Conservation (phyloP, 1,139 yeast genomes). For the Protomyces lactucae-debilis region DNA sequence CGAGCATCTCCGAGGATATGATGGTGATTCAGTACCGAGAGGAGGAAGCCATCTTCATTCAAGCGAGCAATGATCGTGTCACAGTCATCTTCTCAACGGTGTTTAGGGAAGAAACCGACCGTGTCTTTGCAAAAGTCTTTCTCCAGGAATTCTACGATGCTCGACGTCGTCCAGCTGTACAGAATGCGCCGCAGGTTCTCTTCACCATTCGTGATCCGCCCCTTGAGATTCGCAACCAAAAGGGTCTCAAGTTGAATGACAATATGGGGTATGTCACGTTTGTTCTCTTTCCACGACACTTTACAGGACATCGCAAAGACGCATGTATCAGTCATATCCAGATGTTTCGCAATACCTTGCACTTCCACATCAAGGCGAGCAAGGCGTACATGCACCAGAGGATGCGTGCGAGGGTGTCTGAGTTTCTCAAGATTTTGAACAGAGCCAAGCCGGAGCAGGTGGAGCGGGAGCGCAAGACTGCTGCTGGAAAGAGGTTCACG, state of each 20-base stretch:
- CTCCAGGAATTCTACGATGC: slow-evolving; percentile 97
- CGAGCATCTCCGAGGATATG: slow-evolving; percentile 54
- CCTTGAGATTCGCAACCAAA: slow-evolving; percentile 58
- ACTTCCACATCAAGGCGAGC: slow-evolving; percentile 95
- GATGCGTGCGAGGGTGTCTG: slow-evolving; percentile 92
- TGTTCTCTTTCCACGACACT: slow-evolving; percentile 60
- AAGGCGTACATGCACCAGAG: slow-evolving; percentile 98
- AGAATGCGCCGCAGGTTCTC: slow-evolving; percentile 96
- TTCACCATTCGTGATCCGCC: slow-evolving; percentile 92
- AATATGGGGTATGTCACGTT: slow-evolving; percentile 46
- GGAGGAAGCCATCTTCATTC: slow-evolving; percentile 82
- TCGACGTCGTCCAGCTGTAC: slow-evolving; percentile 79
- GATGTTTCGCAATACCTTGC: slow-evolving; percentile 92
- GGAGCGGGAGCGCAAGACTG: slow-evolving; percentile 60
- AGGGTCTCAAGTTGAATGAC: slow-evolving; percentile 37
- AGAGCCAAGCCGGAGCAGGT: slow-evolving; percentile 95
- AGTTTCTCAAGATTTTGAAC: slow-evolving; percentile 89
- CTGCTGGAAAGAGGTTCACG: slow-evolving; percentile 19
- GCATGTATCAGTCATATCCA: slow-evolving; percentile 85
- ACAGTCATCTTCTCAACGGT: slow-evolving; percentile 93
- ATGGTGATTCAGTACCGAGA: slow-evolving; percentile 84
- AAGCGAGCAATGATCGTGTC: slow-evolving; percentile 91
- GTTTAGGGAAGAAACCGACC: slow-evolving; percentile 95
- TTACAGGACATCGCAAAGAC: slow-evolving; percentile 44
- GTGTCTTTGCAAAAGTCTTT: slow-evolving; percentile 89